Conservation (phyloP, 176 grass and related monocot species). For the Bolboschoenus planiculmis region DNA sequence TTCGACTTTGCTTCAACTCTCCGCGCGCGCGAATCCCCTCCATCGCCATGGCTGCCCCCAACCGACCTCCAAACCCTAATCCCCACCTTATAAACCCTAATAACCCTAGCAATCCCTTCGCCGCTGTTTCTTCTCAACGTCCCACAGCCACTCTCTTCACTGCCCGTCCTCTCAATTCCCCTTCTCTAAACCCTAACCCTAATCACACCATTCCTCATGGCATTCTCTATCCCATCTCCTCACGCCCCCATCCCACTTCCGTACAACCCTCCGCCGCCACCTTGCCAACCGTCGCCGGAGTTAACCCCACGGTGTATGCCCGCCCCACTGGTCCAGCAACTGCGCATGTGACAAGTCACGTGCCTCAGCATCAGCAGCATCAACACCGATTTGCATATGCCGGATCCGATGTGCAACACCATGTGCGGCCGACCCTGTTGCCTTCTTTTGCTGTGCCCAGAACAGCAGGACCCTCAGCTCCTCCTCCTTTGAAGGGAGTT, state of each 20-base stretch:
- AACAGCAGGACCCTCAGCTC: background rate
- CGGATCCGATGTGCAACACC: background rate
- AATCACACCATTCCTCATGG: conserved; percentile 11
- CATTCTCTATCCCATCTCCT: conserved; percentile 12
- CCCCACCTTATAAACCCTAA: background rate
- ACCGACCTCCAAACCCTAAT: conserved; percentile 18
- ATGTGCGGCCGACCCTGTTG: background rate
- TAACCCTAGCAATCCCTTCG: background rate
- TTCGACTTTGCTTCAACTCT: background rate
- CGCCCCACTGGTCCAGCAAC: background rate
- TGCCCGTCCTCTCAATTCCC: background rate
- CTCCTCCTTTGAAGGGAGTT: conserved; percentile 12
- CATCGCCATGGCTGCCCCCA: conserved; percentile 15
- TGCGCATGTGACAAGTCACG: background rate
- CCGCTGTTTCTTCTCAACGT: background rate
- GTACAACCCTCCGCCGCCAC: background rate
- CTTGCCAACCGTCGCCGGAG: background rate
- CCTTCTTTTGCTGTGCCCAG: conserved; percentile 8
- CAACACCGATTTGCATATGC: conserved; percentile 5
- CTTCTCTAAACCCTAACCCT: conserved; percentile 13
- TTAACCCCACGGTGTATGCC: background rate
- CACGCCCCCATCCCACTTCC: background rate
- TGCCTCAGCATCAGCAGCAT: background rate
- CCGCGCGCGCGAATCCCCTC: conserved; percentile 14
- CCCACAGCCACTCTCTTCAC: background rate